Conservation (phyloP, 2,329 filamentous ascomycete genomes). For the Diaporthe sp. region DNA sequence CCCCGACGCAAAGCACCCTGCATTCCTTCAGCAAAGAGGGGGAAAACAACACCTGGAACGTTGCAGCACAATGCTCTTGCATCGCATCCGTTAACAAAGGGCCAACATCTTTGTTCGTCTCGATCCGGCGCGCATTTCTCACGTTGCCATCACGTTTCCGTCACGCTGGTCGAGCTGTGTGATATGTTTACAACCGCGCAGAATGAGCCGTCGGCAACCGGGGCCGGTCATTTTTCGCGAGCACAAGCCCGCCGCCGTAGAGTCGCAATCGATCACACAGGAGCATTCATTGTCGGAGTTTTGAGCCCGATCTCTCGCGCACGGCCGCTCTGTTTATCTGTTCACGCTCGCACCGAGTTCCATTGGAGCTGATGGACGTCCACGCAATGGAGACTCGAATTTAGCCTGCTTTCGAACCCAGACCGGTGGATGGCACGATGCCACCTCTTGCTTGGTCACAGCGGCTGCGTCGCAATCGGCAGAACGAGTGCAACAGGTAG, state of each 20-base stretch:
- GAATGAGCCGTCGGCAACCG: constrained; percentile 11
- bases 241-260: constrained; percentile 1
- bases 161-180: background rate
- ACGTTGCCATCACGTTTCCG: background rate
- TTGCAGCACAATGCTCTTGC: constrained; percentile 5
- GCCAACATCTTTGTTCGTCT: constrained; percentile 6
- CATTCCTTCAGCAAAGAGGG: background rate
- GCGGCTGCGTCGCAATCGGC: background rate
- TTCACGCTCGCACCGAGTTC: background rate
- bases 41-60: background rate
- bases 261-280: constrained; percentile 15
- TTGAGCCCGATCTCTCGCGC: constrained; percentile 10
- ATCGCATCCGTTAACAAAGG: constrained; percentile 4
- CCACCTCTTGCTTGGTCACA: background rate
- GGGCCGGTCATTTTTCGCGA: background rate
- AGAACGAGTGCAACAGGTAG: background rate
- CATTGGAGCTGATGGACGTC: background rate
- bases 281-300: constrained; percentile 7
- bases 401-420: constrained; percentile 2
- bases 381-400: background rate
- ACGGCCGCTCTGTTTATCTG: constrained; percentile 12
- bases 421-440: constrained; percentile 1
- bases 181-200: background rate
- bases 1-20: background rate
- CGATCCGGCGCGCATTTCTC: background rate